Evolutionary conservation across 495 filamentous ascomycete genomes (phyloP), one percentile per base, ranked within the genome.

Genomic region (Venustampulla echinocandica): DNA sequence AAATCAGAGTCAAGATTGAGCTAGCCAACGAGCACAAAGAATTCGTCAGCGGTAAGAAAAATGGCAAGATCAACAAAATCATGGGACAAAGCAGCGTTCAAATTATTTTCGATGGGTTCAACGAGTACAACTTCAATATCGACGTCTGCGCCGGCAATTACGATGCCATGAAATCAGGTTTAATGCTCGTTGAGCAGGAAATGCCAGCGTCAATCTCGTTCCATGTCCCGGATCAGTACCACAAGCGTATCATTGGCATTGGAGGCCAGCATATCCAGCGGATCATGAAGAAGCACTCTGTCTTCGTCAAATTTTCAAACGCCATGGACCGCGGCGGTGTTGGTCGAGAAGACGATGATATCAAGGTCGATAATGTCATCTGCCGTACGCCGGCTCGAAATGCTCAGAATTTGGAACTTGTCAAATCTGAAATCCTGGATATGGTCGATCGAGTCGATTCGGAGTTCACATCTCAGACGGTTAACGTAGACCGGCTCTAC

Each of bases 31-130:
- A 98, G 69, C 92, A 98, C 66, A 98, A 98, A 66, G 92, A 98
- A 61, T 98, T 98, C 60, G 92, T 98, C 35, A 93, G 88, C 51
- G 92, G 92, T 37, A 99, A 99, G 70, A 99, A 97, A 74, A 97
- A 97, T 57, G 92, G 92, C 67, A 99, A 99, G 71, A 97, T 99
- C 64, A 99, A 99, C 74, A 99, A 99, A 76, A 99, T 99, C 61
- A 97, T 99, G 93, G 89, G 89, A 11, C 89, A 95, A 63, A 92
- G 87, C 81, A 71, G 90, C 55, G 92, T 99, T 4, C 92, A 99
- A 67, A 96, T 99, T 54, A 89, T 96, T 52, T 99, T 99, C 55
- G 93, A 99, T 59, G 87, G 85, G 44, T 97, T 97, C 69, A 93
- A 94, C 66, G 93, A 97, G 69, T 99, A 96, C 71, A 97, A 97